Evolutionary conservation across 345 rosid species (phyloP), one percentile per base, ranked within the genome.

Genomic region (Balakata baccata): DNA sequence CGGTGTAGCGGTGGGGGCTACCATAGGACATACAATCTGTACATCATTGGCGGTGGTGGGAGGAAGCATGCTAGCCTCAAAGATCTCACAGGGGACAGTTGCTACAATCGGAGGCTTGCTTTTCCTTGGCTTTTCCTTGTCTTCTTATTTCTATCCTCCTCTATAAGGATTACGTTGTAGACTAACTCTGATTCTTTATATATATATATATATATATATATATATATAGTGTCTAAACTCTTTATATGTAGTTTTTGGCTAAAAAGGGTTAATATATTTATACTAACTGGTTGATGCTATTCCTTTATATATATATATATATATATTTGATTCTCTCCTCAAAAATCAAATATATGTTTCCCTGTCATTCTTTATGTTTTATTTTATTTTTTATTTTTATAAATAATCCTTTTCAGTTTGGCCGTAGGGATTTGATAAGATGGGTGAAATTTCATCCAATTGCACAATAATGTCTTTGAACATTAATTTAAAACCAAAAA

Each of bases 61-160:
- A 66, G 99, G 99, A 71, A 95, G 99, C 89, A 87, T 95, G 94
- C 80, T 95, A 23, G 99, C 99, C 52, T 88, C 99, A 60, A 95
- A 87, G 83, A 95, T 95, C 77, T 92, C 99, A 0, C 99, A 95
- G 74, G 87, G 96, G 75, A 91, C 99, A 0, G 99, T 95, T 14
- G 99, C 99, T 4, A 87, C 90, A 0, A 73, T 95, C 14, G 99
- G 99, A 72, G 99, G 99, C 80, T 64, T 95, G 71, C 98, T 95
- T 71, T 95, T 95, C 88, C 95, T 95, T 1, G 79, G 93, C 20
- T 95, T 95, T 74, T 95, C 99, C 14, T 53, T 95, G 57, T 92
- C 99, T 14, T 95, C 99, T 7, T 95, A 92, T 81, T 89, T 92
- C 82, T 95, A 92, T 74, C 99, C 99, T 82, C 99, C 99, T 46